Conservation (phyloP, 768 basidiomycete species). For the Tephrocybe sp. region DNA sequence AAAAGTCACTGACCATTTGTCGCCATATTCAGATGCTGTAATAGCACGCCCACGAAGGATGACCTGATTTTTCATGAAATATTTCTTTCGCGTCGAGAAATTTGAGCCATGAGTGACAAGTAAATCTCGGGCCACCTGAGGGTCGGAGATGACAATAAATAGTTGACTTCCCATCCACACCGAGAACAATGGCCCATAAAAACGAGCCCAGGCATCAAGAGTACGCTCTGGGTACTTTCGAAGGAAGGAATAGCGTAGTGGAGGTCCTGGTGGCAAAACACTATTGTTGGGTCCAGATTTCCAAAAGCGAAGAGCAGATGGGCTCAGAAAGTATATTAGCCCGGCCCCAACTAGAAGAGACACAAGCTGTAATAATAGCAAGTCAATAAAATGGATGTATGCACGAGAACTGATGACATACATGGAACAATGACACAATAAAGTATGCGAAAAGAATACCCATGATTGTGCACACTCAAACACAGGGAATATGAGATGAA, state of each 20-base stretch:
- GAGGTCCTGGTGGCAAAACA: background rate
- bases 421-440: too few relatives aligned
- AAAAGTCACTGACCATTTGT: conserved; percentile 26
- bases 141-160: conserved; percentile 23
- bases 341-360: too few relatives aligned
- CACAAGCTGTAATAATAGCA: too few relatives aligned
- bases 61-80: conserved; percentile 35
- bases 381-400: too few relatives aligned
- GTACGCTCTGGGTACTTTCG: background rate
- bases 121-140: conserved; percentile 29
- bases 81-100: conserved; percentile 32
- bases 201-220: background rate
- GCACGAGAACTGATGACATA: too few relatives aligned
- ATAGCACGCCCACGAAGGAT: conserved; percentile 32
- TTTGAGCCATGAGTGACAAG: conserved; percentile 33
- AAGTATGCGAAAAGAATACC: too few relatives aligned
- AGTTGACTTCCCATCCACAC: conserved; percentile 39
- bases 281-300: background rate
- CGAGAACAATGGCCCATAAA: conserved; percentile 29
- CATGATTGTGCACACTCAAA: too few relatives aligned
- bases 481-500: too few relatives aligned
- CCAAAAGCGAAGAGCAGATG: background rate
- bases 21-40: conserved; percentile 31
- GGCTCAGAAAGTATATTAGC: too few relatives aligned
- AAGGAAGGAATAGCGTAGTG: background rate